These are phyloP conservation scores for Wallacemonas collosoma DNA, from an alignment of 208 protist genomes.

Conservation along the genomic window DNA sequence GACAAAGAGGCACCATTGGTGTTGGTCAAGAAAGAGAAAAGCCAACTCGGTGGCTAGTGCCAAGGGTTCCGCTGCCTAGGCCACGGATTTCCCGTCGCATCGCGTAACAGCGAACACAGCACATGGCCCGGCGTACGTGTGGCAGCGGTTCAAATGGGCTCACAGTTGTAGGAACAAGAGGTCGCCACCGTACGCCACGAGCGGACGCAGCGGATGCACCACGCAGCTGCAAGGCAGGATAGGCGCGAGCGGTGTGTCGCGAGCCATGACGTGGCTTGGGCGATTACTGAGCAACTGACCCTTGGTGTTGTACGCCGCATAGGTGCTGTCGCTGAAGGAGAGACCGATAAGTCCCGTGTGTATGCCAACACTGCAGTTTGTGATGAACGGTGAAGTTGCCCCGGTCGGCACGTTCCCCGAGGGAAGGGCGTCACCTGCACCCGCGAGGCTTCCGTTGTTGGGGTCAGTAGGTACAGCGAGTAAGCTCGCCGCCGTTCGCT, in stretches of 20 bases:
- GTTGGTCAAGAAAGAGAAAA: no score
- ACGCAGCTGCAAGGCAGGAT: conserved; percentile 54
- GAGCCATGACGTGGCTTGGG: conserved; percentile 41
- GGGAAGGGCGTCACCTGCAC: no score
- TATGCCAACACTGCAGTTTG: conserved; percentile 57
- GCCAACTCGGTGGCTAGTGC: no score
- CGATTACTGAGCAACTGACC: conserved; percentile 57
- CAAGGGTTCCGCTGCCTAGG: no score
- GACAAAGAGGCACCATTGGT: no score
- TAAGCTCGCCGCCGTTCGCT: conserved; percentile 33
- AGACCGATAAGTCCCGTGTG: conserved; percentile 80
- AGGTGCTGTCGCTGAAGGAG: conserved; percentile 75
- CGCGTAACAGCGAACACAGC: no score
- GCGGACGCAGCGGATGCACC: conserved; percentile 74
- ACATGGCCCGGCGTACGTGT: no score
- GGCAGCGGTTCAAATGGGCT: background rate
- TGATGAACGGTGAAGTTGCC: conserved; percentile 36
- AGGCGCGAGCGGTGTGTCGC: conserved; percentile 16
- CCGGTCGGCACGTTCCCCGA: no score
- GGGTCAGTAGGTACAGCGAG: background rate
- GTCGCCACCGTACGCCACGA: conserved; percentile 76
- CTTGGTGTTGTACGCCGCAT: conserved; percentile 71
- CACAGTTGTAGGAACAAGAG: conserved; percentile 74
- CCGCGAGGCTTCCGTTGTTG: background rate
- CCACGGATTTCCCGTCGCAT: no score